Evolutionary conservation across 352 stramenopile species (phyloP).

Genomic region (Aphanomyces euteiches): DNA sequence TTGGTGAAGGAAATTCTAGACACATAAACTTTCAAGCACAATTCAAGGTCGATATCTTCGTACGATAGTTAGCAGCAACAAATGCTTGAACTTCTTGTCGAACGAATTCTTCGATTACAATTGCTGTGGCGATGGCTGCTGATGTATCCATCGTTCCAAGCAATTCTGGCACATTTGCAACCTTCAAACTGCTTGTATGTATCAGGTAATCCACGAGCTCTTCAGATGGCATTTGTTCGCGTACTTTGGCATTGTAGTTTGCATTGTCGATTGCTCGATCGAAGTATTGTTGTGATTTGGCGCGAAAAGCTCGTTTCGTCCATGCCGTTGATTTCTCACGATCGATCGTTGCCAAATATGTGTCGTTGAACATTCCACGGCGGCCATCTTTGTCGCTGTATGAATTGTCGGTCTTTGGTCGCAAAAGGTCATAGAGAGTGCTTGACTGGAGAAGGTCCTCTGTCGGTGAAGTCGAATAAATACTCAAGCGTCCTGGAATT

Average conservation of each 20-base stretch:
- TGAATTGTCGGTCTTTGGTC: not conserved
- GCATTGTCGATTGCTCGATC: slow-evolving; percentile 21
- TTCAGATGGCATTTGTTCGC: slow-evolving; percentile 33
- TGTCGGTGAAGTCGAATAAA: not conserved
- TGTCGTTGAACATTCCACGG: not conserved
- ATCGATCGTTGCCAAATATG: slow-evolving; percentile 25
- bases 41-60: not conserved
- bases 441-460: slow-evolving; percentile 2
- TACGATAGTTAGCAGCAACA: not conserved
- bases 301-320: not conserved
- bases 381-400: slow-evolving; percentile 1
- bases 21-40: not conserved
- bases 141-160: slow-evolving; percentile 78
- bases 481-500: not conserved
- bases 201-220: slow-evolving; percentile 71
- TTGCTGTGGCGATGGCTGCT: slow-evolving; percentile 57
- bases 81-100: slow-evolving; percentile 51
- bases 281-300: not conserved
- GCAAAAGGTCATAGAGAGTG: slow-evolving; percentile 5
- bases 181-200: slow-evolving; percentile 61
- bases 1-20: not conserved
- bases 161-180: slow-evolving; percentile 53
- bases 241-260: not conserved
- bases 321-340: not conserved
- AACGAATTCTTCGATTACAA: slow-evolving; percentile 77